Conservation (phyloP, 2,329 filamentous ascomycete species). For the Microdochium trichocladiopsis region DNA sequence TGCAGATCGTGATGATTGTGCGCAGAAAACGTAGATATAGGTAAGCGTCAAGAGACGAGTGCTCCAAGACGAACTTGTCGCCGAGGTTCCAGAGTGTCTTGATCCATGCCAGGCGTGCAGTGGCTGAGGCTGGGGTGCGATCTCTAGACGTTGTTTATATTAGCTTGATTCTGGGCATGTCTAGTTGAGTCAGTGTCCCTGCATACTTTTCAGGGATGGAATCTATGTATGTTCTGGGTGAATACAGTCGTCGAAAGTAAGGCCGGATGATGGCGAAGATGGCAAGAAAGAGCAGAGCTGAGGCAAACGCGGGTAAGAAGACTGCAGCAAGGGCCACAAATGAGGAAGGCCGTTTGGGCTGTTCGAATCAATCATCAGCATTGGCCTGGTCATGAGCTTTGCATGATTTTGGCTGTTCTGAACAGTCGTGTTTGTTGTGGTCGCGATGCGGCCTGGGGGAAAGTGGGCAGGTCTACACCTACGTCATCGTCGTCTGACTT, state of each 20-base stretch:
- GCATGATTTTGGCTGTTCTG: not conserved
- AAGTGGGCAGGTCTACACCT: not conserved
- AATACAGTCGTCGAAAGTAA: constrained; percentile 10
- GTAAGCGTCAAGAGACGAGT: constrained; percentile 84
- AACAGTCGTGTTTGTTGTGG: not conserved
- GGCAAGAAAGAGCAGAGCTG: constrained; percentile 7
- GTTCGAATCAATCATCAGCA: not conserved
- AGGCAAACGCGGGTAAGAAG: constrained; percentile 8
- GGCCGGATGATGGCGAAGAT: constrained; percentile 9
- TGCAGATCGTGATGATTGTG: constrained; percentile 66
- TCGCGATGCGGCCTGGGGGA: not conserved
- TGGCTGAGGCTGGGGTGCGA: constrained; percentile 6
- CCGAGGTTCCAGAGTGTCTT: constrained; percentile 52
- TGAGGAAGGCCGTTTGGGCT: not conserved
- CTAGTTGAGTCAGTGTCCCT: not conserved
- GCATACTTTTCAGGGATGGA: constrained; percentile 10
- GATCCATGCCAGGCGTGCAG: constrained; percentile 38
- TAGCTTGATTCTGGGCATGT: not conserved
- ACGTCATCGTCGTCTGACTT: not conserved
- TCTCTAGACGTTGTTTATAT: constrained; percentile 8
- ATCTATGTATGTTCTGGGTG: constrained; percentile 12
- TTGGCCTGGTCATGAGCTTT: not conserved
- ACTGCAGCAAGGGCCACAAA: constrained; percentile 2
- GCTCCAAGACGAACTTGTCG: constrained; percentile 76
- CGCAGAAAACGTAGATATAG: constrained; percentile 82